Conservation (phyloP, 805 yeast genomes). For the Yarrowia yakushimensis region DNA sequence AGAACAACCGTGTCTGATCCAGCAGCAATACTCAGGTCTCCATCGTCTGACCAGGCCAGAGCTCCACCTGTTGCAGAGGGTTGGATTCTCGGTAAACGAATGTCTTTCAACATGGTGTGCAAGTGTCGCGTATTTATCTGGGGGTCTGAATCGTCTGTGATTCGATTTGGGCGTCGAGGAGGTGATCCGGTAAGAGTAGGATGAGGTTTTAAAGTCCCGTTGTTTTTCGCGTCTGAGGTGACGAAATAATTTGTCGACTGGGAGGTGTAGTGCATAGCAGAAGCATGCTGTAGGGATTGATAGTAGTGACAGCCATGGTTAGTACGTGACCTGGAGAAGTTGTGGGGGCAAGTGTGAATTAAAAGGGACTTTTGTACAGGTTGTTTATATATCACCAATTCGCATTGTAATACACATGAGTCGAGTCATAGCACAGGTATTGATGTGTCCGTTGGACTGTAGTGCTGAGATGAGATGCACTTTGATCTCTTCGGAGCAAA, state of each 20-base stretch:
- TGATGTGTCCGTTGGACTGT: too few relatives aligned
- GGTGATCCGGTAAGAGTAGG: not conserved
- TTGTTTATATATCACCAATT: too few relatives aligned
- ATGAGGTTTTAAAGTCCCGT: not conserved
- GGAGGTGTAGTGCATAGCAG: conserved; percentile 22
- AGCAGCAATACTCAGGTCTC: conserved; percentile 7
- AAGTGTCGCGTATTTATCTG: not conserved
- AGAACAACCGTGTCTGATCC: conserved; percentile 5
- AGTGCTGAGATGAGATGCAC: too few relatives aligned
- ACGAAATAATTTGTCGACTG: conserved; percentile 17
- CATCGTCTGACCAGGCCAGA: conserved; percentile 17
- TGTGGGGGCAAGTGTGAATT: not conserved
- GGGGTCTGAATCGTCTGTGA: not conserved
- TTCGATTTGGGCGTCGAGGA: not conserved
- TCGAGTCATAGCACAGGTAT: too few relatives aligned
- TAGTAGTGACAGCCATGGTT: not conserved
- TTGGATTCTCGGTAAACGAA: conserved; percentile 15
- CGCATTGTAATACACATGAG: too few relatives aligned
- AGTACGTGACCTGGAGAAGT: not conserved
- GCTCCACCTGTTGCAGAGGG: conserved; percentile 12
- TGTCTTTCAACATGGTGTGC: conserved; percentile 5
- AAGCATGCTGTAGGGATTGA: not conserved
- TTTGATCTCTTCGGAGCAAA: too few relatives aligned
- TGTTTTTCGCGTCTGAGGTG: conserved; percentile 7
- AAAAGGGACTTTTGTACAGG: too few relatives aligned